These are phyloP conservation scores for Irpex rosettiformis DNA, from an alignment of 1,284 basidiomycete species.

Conservation along the genomic window DNA sequence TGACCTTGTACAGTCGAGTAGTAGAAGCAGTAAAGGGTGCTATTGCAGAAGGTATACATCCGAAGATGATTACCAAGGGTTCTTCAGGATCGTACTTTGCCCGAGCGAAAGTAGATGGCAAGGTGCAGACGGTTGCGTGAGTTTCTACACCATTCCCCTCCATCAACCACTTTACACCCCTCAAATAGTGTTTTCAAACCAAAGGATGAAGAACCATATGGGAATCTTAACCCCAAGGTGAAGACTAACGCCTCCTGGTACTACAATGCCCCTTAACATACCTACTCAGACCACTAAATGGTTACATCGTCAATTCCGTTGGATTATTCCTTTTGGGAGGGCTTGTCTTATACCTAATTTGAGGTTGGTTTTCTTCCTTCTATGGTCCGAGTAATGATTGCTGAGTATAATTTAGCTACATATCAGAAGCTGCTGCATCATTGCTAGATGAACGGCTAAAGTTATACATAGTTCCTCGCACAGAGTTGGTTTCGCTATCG, in stretches of 20 bases:
- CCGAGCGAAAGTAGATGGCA: slow-evolving; percentile 66
- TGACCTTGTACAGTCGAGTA: slow-evolving; percentile 40
- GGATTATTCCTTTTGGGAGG: slow-evolving; percentile 83
- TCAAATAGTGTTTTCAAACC: slow-evolving; percentile 87
- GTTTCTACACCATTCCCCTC: slow-evolving; percentile 30
- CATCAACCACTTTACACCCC: no score
- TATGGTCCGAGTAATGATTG: neutral
- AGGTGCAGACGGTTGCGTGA: slow-evolving; percentile 76
- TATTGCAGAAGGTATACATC: slow-evolving; percentile 75
- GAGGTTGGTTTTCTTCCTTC: slow-evolving; percentile 41
- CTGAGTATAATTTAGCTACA: slow-evolving; percentile 39
- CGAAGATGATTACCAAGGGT: slow-evolving; percentile 85
- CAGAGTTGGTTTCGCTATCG: slow-evolving; percentile 79
- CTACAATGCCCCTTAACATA: slow-evolving; percentile 9
- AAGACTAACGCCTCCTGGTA: slow-evolving; percentile 1
- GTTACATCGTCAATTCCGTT: slow-evolving; percentile 82
- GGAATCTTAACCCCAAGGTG: slow-evolving; percentile 79
- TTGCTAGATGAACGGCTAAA: slow-evolving; percentile 75
- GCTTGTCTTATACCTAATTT: slow-evolving; percentile 84
- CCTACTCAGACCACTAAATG: slow-evolving; percentile 77
- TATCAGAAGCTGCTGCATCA: slow-evolving; percentile 83
- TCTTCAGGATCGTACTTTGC: slow-evolving; percentile 88
- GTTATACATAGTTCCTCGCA: slow-evolving; percentile 82
- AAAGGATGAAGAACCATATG: slow-evolving; percentile 87
- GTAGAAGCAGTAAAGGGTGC: slow-evolving; percentile 65